phyloP scores from a whole-genome alignment of 73 alveolate species.

The Paramecium caudatum region DNA sequence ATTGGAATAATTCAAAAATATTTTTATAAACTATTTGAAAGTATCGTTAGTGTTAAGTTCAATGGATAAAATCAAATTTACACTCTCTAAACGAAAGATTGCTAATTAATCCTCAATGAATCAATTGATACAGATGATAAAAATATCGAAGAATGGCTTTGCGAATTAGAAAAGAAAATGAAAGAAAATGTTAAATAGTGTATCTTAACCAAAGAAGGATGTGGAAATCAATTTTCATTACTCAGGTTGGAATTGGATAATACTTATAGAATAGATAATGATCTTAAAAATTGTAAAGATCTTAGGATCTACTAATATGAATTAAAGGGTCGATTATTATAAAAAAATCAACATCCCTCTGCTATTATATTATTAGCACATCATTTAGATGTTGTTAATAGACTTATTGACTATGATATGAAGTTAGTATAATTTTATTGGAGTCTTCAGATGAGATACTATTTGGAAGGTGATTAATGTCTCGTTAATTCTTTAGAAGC shows the following conservation, averaged over 20 bases:
- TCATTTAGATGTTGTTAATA: conserved; percentile 80
- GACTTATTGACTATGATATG: conserved; percentile 79
- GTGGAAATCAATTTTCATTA: not conserved
- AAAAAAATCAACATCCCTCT: conserved; percentile 77
- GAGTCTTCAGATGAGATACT: conserved; percentile 13
- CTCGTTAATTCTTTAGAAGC: not conserved
- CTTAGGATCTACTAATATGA: conserved; percentile 72
- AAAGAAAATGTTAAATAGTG: not conserved
- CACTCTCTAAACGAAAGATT: conserved; percentile 8
- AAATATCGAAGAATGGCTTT: conserved; percentile 40
- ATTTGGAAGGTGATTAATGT: not conserved
- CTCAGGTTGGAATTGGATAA: conserved; percentile 9
- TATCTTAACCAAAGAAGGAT: not conserved
- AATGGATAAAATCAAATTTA: not conserved
- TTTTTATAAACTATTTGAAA: conserved; percentile 7
- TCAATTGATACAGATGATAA: not conserved
- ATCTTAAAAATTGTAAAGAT: conserved; percentile 51
- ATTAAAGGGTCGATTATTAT: conserved; percentile 81
- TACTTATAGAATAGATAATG: not conserved
- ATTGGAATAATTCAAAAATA: not conserved
- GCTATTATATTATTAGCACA: conserved; percentile 82
- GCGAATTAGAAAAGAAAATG: conserved; percentile 9
- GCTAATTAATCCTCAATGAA: not conserved
- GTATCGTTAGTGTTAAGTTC: not conserved
- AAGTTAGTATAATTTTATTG: conserved; percentile 79